Base-by-base conservation (phyloP, 306 rosid species). In the Quercus alba region DNA sequence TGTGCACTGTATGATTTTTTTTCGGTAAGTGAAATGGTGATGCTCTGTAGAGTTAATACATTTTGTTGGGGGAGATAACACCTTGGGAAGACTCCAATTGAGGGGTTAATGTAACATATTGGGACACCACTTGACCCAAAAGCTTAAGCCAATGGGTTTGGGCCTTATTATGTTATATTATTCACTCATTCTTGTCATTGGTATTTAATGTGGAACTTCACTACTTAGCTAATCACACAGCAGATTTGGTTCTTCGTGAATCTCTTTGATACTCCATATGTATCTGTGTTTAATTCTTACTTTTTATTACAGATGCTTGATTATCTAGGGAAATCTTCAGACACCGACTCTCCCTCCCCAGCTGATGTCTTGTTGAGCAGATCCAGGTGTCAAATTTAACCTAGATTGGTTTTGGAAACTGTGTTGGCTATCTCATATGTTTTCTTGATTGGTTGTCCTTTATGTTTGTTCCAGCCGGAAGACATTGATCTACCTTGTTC, bases 401-500 rank as follows among this genome's bases (percentile, higher is more conserved):
- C 76, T 75, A 80, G 80, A 82, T 81, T 69, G 72, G 80, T 83
- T 56, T 69, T 81, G 71, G 73, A 79, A 78, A 78, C 54, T 49
- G 38, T 83, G 78, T 76, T 46, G 62, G 59, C 63, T 81, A 62
- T 85, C 67, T 72, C 46, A 6, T 58, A 56, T 52, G 70, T 68
- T 64, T 84, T 28, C 83, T 77, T 91, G 74, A 81, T 79, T 57
- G 57, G 70, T 80, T 81, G 71, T 84, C 6, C 49, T 71, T 13
- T 61, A 8, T 83, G 80, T 81, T 81, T 30, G 56, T 89, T 90
- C 75, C 97, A 95, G 99, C 87, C 98, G 97, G 81, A 95, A 85
- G 88, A 95, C 99, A 66, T 82, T 93, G 97, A 86, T 95, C 81
- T 93, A 91, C 93, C 89, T 95, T 75, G 90, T 95, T 81, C 93